Evolutionary conservation across 345 rosid species (phyloP).

Genomic region (Arabidopsis thaliana): DNA sequence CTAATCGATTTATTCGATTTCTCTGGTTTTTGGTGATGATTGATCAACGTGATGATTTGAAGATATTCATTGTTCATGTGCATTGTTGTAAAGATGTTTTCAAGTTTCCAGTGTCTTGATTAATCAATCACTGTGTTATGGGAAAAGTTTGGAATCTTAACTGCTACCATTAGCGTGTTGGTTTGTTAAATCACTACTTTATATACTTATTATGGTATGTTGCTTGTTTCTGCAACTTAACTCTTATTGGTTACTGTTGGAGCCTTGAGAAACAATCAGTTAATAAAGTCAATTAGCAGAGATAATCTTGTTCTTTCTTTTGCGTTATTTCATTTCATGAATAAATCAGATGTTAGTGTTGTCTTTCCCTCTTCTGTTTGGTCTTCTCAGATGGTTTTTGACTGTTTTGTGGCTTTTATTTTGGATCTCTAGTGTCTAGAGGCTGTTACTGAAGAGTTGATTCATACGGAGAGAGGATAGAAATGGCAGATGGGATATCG

Average conservation of each 20-base stretch:
- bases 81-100: slow-evolving; percentile 25
- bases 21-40: not conserved
- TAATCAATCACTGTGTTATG: not conserved
- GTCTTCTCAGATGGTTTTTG: slow-evolving; percentile 1
- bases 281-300: not conserved
- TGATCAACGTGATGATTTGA: not conserved
- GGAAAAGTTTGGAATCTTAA: slow-evolving; percentile 9
- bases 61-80: slow-evolving; percentile 1
- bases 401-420: not conserved
- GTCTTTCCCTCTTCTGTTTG: not conserved
- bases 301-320: not conserved
- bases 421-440: slow-evolving; percentile 25
- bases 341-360: not conserved
- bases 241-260: slow-evolving; percentile 9
- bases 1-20: not conserved
- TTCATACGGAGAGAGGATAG: slow-evolving; percentile 37
- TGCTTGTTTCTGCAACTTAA: slow-evolving; percentile 38
- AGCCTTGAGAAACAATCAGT: slow-evolving; percentile 12
- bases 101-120: not conserved
- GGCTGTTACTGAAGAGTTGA: slow-evolving; percentile 9
- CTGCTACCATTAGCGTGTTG: slow-evolving; percentile 29
- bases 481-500: slow-evolving; percentile 77
- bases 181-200: slow-evolving; percentile 25
- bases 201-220: slow-evolving; percentile 39
- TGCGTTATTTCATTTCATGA: not conserved